Base-by-base conservation (phyloP, 106 monocot species). In the Allium sativum region DNA sequence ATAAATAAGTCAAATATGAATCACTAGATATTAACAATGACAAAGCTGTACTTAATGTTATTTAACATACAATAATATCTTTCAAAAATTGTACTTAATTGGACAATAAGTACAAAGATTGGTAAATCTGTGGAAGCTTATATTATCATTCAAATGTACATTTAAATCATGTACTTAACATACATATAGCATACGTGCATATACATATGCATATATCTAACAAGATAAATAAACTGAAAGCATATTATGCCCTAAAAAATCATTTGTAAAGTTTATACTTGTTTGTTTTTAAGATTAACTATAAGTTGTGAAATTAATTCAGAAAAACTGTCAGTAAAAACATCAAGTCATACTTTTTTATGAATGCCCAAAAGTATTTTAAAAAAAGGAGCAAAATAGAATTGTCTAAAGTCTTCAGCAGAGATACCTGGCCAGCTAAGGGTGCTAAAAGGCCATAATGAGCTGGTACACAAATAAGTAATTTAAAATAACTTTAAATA, bases 381-480 rank as follows among this genome's bases (percentile, higher is more conserved):
- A 54, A 54, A 7, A 55, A 9, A 19, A 19, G 18, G 9, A 55
- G n/a, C 18, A 18, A 55, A 55, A 78, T 98, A 98, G 61, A 98
- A 98, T 11, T 57, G 64, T 64, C 57, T 82, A 48, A 85, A 87
- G 73, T 98, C 96, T 64, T 88, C 88, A 68, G 73, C 68, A 54
- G 87, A 91, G 41, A 65, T 67, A 81, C 91, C 91, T 40, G 96
- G 96, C 96, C 96, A 98, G 55, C 96, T 91, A 71, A 98, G 96
- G 11, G 96, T 98, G 72, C 96, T 98, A 73, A 98, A 98, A 51
- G 96, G 96, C 96, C 96, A 98, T 61, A 98, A 73, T 42, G 87
- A 77, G 77, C 96, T 98, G 77, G 55, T 77, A 67, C n/a, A 72
- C 48, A 75, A n/a, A n/a, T n/a, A n/a, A 70, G 42, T 10, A 73